Conservation (phyloP, 2,329 filamentous ascomycete genomes). For the Leptodontidium sp. region DNA sequence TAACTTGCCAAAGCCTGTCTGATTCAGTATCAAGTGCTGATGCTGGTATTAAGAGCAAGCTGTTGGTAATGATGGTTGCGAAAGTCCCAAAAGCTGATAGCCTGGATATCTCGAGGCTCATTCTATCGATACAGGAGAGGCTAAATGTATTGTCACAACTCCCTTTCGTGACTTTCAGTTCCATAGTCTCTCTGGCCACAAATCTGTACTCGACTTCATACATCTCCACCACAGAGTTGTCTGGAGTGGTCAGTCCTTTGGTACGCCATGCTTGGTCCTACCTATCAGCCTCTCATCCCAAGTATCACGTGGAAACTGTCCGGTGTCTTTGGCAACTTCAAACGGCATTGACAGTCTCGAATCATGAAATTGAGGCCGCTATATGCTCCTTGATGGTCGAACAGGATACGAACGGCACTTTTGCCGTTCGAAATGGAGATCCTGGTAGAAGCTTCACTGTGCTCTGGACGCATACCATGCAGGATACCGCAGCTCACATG, state of each 20-base stretch:
- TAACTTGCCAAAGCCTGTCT: conserved; percentile 58
- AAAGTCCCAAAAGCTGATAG: conserved; percentile 57
- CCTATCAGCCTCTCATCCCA: conserved; percentile 82
- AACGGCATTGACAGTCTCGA: conserved; percentile 68
- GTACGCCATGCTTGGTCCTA: conserved; percentile 80
- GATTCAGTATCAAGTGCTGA: conserved; percentile 54
- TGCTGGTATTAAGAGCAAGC: conserved; percentile 64
- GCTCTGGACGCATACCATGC: conserved; percentile 82
- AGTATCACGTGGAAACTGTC: conserved; percentile 94
- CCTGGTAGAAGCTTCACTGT: conserved; percentile 75
- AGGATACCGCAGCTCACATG: conserved; percentile 56
- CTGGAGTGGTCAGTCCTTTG: conserved; percentile 70
- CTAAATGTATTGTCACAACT: conserved; percentile 52
- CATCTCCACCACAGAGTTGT: conserved; percentile 61
- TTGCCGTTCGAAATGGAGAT: conserved; percentile 61
- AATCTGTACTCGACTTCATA: conserved; percentile 63
- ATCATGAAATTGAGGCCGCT: conserved; percentile 81
- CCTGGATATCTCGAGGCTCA: conserved; percentile 57
- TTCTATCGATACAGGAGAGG: conserved; percentile 60
- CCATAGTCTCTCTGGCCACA: conserved; percentile 64
- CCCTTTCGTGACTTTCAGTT: conserved; percentile 64
- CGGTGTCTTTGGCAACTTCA: conserved; percentile 88
- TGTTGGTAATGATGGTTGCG: conserved; percentile 65
- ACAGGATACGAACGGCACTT: conserved; percentile 56
- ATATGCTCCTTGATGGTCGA: conserved; percentile 74